A percentile compares a stretch with the other conserved stretches of the same genome.
Evolutionary conservation across 2,329 filamentous ascomycete species (phyloP).

Genomic region (Teratosphaeria gauchensis): DNA sequence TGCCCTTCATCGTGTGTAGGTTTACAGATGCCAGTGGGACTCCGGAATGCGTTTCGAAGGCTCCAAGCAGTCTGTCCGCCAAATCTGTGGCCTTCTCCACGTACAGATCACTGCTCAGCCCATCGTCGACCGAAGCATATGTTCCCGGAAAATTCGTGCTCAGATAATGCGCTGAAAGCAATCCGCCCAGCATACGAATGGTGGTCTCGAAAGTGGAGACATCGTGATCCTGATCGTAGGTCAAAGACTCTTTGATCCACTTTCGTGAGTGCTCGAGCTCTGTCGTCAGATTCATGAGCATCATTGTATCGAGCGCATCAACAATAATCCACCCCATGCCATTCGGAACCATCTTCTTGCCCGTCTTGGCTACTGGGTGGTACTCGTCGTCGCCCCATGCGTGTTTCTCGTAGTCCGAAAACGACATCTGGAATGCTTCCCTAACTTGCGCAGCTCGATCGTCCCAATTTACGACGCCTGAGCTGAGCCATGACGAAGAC

Average conservation of each 20-base stretch:
- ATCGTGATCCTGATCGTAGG: conserved; percentile 86
- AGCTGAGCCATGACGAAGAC: conserved; percentile 11
- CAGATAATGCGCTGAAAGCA: conserved; percentile 91
- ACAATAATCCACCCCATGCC: conserved; percentile 98
- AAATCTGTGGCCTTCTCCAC: conserved; percentile 92
- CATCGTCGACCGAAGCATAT: conserved; percentile 58
- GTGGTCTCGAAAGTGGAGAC: conserved; percentile 98
- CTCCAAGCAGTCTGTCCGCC: conserved; percentile 74
- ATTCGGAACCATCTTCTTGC: conserved; percentile 73
- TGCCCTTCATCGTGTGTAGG: conserved; percentile 63
- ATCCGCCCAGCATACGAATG: conserved; percentile 89
- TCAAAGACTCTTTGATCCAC: conserved; percentile 74
- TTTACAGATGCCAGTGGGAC: conserved; percentile 88
- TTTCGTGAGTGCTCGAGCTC: conserved; percentile 74
- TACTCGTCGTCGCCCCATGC: conserved; percentile 93
- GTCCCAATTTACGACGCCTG: conserved; percentile 56
- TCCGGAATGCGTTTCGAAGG: conserved; percentile 79
- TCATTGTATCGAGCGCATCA: conserved; percentile 90
- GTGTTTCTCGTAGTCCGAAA: conserved; percentile 84
- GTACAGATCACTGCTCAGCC: conserved; percentile 78
- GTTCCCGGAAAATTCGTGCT: conserved; percentile 72
- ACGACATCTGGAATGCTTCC: conserved; percentile 83
- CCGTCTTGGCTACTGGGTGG: conserved; percentile 68
- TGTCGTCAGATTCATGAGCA: conserved; percentile 92
- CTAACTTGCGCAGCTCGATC: conserved; percentile 70